Evolutionary conservation across 2,329 filamentous ascomycete genomes (phyloP).

Genomic region (Drechslera avenae): DNA sequence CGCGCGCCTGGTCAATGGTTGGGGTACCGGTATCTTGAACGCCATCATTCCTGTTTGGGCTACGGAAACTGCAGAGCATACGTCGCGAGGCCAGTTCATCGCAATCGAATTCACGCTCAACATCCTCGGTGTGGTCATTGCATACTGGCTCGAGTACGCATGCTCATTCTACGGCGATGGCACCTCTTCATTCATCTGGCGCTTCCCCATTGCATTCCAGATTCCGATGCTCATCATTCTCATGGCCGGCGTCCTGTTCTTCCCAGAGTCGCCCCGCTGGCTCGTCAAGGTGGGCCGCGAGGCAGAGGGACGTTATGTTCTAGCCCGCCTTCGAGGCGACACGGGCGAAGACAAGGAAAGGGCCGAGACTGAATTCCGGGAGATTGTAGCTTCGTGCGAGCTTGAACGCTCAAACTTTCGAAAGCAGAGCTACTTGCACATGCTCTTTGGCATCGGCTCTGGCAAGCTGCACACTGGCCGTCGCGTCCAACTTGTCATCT

Average conservation of each 20-base stretch:
- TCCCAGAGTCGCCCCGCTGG: conserved; percentile 73
- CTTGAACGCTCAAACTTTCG: conserved; percentile 58
- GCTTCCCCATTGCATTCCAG: conserved; percentile 73
- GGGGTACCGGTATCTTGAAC: conserved; percentile 72
- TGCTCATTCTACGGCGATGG: conserved; percentile 66
- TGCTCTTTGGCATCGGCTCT: conserved; percentile 70
- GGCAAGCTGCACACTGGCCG: conserved; percentile 69
- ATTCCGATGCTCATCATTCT: conserved; percentile 67
- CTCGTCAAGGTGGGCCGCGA: conserved; percentile 69
- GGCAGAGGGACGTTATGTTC: conserved; percentile 69
- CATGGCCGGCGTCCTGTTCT: conserved; percentile 64
- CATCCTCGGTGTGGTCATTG: conserved; percentile 70
- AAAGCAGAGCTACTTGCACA: conserved; percentile 65
- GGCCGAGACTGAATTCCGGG: conserved; percentile 60
- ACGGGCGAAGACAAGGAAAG: conserved; percentile 56
- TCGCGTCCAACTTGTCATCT: conserved; percentile 71
- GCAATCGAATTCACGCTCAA: conserved; percentile 76
- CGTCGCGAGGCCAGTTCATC: conserved; percentile 70
- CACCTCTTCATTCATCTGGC: conserved; percentile 64
- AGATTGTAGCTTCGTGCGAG: conserved; percentile 68
- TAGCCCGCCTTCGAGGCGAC: conserved; percentile 66
- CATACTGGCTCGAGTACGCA: conserved; percentile 61
- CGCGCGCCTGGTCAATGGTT: conserved; percentile 66
- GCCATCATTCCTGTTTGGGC: conserved; percentile 74
- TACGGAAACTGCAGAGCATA: conserved; percentile 71